phyloP scores from a whole-genome alignment of 495 filamentous ascomycete genomes.

The Paragyromitra xinjiangensis region DNA sequence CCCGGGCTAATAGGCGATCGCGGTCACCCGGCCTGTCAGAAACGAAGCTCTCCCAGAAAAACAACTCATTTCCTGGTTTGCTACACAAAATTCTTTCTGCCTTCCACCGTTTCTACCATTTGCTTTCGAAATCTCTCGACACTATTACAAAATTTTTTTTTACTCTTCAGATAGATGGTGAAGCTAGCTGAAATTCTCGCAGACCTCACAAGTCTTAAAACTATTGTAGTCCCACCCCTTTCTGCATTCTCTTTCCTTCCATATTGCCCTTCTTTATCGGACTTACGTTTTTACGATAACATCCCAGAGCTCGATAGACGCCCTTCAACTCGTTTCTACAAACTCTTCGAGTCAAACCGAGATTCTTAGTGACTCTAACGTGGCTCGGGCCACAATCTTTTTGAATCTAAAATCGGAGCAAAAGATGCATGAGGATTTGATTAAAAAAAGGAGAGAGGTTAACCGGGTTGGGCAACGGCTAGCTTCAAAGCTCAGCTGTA shows the following conservation, averaged over 20 bases:
- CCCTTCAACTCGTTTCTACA: slow-evolving; percentile 29
- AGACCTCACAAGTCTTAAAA: slow-evolving; percentile 54
- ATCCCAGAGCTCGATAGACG: slow-evolving; percentile 34
- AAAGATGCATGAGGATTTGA: slow-evolving; percentile 1
- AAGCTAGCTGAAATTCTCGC: slow-evolving; percentile 49
- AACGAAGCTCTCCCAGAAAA: too few relatives aligned
- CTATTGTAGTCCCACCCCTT: slow-evolving; percentile 32
- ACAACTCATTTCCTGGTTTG: too few relatives aligned
- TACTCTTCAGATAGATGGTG: slow-evolving; percentile 17
- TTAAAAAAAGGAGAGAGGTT: slow-evolving; percentile 27
- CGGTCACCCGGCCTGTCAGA: too few relatives aligned
- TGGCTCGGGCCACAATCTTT: slow-evolving; percentile 35
- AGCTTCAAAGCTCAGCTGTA: neutral
- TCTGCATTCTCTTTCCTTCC: neutral
- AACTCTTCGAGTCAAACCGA: too few relatives aligned
- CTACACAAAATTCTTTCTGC: too few relatives aligned
- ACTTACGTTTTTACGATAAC: neutral
- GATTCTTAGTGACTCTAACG: slow-evolving; percentile 4
- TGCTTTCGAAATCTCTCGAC: too few relatives aligned
- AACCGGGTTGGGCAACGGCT: slow-evolving; percentile 16
- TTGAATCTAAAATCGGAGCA: slow-evolving; percentile 27
- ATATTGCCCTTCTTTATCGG: neutral
- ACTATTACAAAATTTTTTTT: too few relatives aligned
- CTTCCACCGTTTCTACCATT: too few relatives aligned
- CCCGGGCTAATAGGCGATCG: too few relatives aligned